A percentile compares a stretch with the other conserved stretches of the same genome.
phyloP scores from a whole-genome alignment of 768 basidiomycete genomes.

The Crucibulum laeve region DNA sequence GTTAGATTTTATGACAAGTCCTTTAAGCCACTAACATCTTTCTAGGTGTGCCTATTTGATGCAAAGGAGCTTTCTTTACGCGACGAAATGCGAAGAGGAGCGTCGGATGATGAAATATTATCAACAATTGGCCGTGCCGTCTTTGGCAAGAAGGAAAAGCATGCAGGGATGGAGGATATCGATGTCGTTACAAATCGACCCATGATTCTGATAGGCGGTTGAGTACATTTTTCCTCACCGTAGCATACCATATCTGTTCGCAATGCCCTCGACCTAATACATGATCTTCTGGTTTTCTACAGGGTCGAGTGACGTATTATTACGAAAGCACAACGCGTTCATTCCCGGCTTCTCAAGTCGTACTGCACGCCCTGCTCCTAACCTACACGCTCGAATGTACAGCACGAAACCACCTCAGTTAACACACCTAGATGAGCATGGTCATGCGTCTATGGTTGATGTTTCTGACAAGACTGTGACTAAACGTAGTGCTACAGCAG shows the following conservation, averaged over 20 bases:
- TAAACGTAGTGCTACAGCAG: conserved; percentile 68
- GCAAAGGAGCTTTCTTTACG: conserved; percentile 80
- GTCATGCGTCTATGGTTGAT: conserved; percentile 82
- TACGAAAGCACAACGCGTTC: too few relatives aligned
- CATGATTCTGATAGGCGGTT: conserved; percentile 95
- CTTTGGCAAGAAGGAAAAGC: conserved; percentile 70
- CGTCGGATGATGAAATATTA: conserved; percentile 59
- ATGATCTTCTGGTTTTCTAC: conserved; percentile 1
- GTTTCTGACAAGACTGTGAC: conserved; percentile 60
- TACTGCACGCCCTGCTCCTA: background rate
- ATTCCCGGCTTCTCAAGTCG: too few relatives aligned
- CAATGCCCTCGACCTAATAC: background rate
- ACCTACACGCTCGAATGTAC: conserved; percentile 14
- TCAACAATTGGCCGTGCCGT: conserved; percentile 62
- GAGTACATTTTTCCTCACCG: conserved; percentile 38
- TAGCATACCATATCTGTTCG: background rate
- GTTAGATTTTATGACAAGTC: conserved; percentile 1
- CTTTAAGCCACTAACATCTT: background rate
- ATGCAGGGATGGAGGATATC: conserved; percentile 80
- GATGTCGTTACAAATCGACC: conserved; percentile 75
- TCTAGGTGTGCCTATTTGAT: conserved; percentile 86
- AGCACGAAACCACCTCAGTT: conserved; percentile 28
- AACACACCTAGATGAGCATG: conserved; percentile 71
- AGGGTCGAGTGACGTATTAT: background rate
- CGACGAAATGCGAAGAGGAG: conserved; percentile 64